phyloP scores from a whole-genome alignment of 495 filamentous ascomycete species.

The Extremus antarcticus region DNA sequence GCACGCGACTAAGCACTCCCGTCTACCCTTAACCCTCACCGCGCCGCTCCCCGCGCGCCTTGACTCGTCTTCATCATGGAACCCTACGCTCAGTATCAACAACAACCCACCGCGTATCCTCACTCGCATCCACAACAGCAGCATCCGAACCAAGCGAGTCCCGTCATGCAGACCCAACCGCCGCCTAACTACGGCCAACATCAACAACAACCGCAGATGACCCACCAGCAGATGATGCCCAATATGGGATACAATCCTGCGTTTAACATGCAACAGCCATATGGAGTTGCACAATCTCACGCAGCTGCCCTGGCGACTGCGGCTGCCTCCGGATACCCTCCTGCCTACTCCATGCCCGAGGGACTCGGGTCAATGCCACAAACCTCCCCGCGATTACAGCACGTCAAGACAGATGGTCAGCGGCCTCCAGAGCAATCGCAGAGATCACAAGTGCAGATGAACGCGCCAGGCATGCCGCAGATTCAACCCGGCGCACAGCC shows the following conservation, averaged over 20 bases:
- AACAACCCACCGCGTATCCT: conserved; percentile 15
- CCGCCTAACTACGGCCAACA: conserved; percentile 18
- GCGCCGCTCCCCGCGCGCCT: not conserved
- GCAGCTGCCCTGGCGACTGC: conserved; percentile 64
- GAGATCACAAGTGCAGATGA: conserved; percentile 40
- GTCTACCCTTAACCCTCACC: not conserved
- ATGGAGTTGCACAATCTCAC: conserved; percentile 48
- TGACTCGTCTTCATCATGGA: conserved; percentile 7
- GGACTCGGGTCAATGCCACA: conserved; percentile 37
- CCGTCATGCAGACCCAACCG: conserved; percentile 18
- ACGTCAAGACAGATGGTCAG: conserved; percentile 43
- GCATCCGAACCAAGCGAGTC: conserved; percentile 17
- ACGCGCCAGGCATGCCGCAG: conserved; percentile 23
- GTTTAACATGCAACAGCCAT: conserved; percentile 47
- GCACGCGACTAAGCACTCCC: not conserved
- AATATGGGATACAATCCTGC: conserved; percentile 42
- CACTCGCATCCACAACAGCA: conserved; percentile 13
- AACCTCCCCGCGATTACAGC: conserved; percentile 48
- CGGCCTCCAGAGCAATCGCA: conserved; percentile 48
- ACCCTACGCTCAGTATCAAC: conserved; percentile 17
- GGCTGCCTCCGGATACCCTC: conserved; percentile 51
- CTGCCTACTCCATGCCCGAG: conserved; percentile 41
- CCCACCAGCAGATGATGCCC: conserved; percentile 31
- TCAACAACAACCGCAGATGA: conserved; percentile 18
- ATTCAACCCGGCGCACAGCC: conserved; percentile 11